Percentiles rank a stretch among this genome's conserved stretches.
These are phyloP conservation scores for Akanthomyces dipterigenus DNA, from an alignment of 2,329 filamentous ascomycete species.

Conservation along the genomic window DNA sequence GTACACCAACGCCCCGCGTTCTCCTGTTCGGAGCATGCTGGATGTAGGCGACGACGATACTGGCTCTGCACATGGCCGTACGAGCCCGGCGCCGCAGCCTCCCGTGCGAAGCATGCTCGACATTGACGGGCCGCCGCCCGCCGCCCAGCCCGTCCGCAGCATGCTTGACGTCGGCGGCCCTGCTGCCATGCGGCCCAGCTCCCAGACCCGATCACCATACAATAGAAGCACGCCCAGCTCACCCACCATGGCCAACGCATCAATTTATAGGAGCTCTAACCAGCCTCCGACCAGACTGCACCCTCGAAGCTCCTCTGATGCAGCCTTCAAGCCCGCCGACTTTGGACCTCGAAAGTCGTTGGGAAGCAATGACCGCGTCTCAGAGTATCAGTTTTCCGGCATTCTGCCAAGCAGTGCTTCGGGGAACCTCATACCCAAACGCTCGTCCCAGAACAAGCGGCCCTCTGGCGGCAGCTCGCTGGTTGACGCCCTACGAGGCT, in stretches of 20 bases:
- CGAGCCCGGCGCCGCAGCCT: conserved; percentile 37
- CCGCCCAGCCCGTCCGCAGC: conserved; percentile 36
- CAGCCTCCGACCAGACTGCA: conserved; percentile 22
- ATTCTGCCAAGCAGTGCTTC: conserved; percentile 44
- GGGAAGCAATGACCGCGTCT: conserved; percentile 34
- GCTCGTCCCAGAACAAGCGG: conserved; percentile 38
- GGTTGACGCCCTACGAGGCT: conserved; percentile 47
- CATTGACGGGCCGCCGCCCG: conserved; percentile 37
- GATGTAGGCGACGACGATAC: conserved; percentile 45
- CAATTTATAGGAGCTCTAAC: conserved; percentile 15
- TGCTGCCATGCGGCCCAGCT: conserved; percentile 16
- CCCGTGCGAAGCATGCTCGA: conserved; percentile 62
- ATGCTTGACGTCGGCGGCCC: conserved; percentile 45
- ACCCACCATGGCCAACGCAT: conserved; percentile 19
- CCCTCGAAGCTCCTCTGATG: conserved; percentile 51
- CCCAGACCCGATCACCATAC: conserved; percentile 15
- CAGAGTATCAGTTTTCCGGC: conserved; percentile 55
- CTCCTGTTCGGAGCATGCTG: conserved; percentile 63
- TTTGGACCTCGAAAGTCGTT: conserved; percentile 31
- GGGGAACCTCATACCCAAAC: conserved; percentile 43
- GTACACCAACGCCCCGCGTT: conserved; percentile 49
- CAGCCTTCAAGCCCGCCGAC: conserved; percentile 37
- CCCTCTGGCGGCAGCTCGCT: conserved; percentile 33
- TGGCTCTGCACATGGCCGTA: conserved; percentile 16
- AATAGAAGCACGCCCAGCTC: conserved; percentile 29